Base-by-base conservation (phyloP, 75 land plant species). In the Adiantum capillusveneris region DNA sequence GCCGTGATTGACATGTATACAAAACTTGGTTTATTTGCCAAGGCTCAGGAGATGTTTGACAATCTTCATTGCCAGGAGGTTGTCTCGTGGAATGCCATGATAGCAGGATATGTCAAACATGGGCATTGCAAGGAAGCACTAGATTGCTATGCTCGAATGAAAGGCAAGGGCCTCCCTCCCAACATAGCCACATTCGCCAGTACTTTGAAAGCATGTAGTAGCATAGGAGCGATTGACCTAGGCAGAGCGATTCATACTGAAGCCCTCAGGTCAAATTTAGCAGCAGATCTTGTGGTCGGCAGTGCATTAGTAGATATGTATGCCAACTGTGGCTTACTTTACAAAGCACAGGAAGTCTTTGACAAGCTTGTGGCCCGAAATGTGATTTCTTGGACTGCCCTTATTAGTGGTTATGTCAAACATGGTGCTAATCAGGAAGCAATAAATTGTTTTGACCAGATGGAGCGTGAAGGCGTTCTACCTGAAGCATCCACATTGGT, bases 31-130 rank as follows among this genome's bases (percentile, higher is more conserved):
- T 70, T 60, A 29, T 46, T 83, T 17, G 12, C 46, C 5, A 59
- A 58, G 26, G 84, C 87, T 26, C 68, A 57, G 52, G 59, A 65
- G 51, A 60, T 86, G 17, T 83, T 86, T 73, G 69, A 86, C 49
- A 58, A 34, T 26, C 57, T 75, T 72, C 29, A 14, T 42, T 26
- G 45, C 53, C 66, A 43, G 19, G 83, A 86, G 58, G 62, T 68
- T 26, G 68, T 80, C n/a, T 77, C 79, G 12, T 86, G 84, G 59
- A 86, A 86, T 39, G 66, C 86, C 0, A 24, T 83, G 69, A 80
- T 86, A 29, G 65, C 79, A 31, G 86, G 84, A 27, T 80, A 86
- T 78, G 81, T 75, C 16, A 65, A 80, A 62, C 76, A 80, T 42
- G 81, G 75, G 26, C 26, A 28, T 27, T 56, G 42, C 14, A 62